phyloP scores from a whole-genome alignment of 306 rosid species.

The Hippophae rhamnoides region DNA sequence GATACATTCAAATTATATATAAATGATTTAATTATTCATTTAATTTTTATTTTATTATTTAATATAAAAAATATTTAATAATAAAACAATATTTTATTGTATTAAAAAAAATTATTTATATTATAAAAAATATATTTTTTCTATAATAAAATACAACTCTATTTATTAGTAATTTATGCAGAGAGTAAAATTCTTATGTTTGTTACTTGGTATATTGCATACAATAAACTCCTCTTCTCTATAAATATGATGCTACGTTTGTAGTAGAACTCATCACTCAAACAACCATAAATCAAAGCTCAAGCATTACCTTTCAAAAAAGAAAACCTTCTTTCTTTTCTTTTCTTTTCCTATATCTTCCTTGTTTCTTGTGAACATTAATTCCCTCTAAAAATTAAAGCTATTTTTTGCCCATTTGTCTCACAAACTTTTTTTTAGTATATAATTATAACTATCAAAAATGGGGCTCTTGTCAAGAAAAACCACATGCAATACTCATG shows the following conservation, averaged over 20 bases:
- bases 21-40: no score
- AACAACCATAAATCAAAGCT: constrained; percentile 17
- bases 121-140: no score
- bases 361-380: no score
- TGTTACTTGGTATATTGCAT: constrained; percentile 15
- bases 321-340: constrained; percentile 3
- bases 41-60: no score
- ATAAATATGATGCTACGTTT: constrained; percentile 22
- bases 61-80: no score
- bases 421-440: no score
- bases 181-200: not conserved
- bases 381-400: not conserved
- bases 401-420: not conserved
- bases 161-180: not conserved
- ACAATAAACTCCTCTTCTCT: not conserved
- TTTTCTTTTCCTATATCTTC: not conserved
- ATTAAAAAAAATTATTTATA: no score
- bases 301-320: constrained; percentile 17
- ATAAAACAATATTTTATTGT: no score
- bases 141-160: not conserved
- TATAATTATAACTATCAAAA: not conserved
- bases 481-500: constrained; percentile 79
- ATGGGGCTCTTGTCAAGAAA: constrained; percentile 63
- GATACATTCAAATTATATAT: no score
- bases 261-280: constrained; percentile 24